phyloP scores from a whole-genome alignment of 116 monocot species.

The Cymodocea nodosa region DNA sequence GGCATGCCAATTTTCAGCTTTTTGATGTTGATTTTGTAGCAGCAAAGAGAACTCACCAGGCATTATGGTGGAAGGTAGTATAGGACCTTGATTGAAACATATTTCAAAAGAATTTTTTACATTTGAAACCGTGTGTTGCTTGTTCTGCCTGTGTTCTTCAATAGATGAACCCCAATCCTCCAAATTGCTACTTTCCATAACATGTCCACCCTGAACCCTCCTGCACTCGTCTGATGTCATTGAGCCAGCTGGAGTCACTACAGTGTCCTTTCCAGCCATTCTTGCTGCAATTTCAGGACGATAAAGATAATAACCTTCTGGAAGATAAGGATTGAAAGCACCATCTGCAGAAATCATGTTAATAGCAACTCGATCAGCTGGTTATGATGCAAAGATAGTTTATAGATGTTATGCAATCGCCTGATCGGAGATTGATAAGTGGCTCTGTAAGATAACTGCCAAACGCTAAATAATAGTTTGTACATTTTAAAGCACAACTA shows the following conservation, averaged over 20 bases:
- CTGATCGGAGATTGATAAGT: not conserved
- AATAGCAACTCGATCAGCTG: not conserved
- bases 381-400: not conserved
- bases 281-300: not conserved
- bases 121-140: not conserved
- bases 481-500: not conserved
- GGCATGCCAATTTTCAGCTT: not conserved
- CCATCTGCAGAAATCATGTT: conserved; percentile 2
- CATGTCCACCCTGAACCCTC: not conserved
- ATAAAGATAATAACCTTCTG: not conserved
- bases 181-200: not conserved
- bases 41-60: not conserved
- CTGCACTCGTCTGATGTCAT: not conserved
- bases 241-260: not conserved
- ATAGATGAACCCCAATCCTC: not conserved
- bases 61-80: not conserved
- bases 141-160: not conserved
- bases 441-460: no score
- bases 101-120: not conserved
- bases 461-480: not conserved
- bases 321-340: not conserved
- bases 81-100: not conserved
- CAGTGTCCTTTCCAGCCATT: not conserved
- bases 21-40: conserved; percentile 1
- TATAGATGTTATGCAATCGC: not conserved